Conservation (phyloP, 352 stramenopile species). For the Phytopythium helicoides region DNA sequence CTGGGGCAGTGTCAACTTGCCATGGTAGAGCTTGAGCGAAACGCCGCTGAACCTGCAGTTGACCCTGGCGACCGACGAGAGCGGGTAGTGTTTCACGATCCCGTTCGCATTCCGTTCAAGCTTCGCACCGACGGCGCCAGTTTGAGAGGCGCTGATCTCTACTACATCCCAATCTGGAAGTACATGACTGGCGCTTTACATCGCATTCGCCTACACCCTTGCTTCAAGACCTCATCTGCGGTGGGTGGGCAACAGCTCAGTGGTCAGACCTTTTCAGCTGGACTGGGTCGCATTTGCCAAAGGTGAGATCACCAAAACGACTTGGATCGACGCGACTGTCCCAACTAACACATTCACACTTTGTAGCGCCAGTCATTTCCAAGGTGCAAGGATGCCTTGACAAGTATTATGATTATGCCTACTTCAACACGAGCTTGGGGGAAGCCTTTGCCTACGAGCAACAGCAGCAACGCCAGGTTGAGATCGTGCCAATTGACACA, state of each 20-base stretch:
- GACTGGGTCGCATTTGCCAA: slow-evolving; percentile 75
- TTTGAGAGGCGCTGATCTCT: slow-evolving; percentile 32
- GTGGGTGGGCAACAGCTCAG: slow-evolving; percentile 10
- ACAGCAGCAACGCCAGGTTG: slow-evolving; percentile 11
- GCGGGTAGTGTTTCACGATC: slow-evolving; percentile 34
- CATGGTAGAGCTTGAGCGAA: slow-evolving; percentile 51
- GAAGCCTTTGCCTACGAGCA: background rate
- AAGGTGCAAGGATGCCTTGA: slow-evolving; percentile 83
- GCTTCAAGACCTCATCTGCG: slow-evolving; percentile 15
- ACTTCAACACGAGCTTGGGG: slow-evolving; percentile 5
- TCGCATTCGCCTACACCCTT: slow-evolving; percentile 62
- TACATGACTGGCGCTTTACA: slow-evolving; percentile 56
- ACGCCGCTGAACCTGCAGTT: slow-evolving; percentile 26
- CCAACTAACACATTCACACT: no score
- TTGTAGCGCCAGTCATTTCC: slow-evolving; percentile 62
- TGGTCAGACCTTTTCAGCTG: slow-evolving; percentile 66
- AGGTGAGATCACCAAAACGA: slow-evolving; percentile 13
- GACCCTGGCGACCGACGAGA: slow-evolving; percentile 22
- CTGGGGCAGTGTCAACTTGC: slow-evolving; percentile 52
- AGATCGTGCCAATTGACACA: background rate
- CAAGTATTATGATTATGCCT: slow-evolving; percentile 47
- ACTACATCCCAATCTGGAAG: slow-evolving; percentile 63
- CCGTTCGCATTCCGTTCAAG: slow-evolving; percentile 56
- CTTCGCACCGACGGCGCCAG: slow-evolving; percentile 19
- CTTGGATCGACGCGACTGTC: no score